A percentile compares a stretch with the other conserved stretches of the same genome.
phyloP scores from a whole-genome alignment of 306 rosid genomes.

The Malus sylvestris region DNA sequence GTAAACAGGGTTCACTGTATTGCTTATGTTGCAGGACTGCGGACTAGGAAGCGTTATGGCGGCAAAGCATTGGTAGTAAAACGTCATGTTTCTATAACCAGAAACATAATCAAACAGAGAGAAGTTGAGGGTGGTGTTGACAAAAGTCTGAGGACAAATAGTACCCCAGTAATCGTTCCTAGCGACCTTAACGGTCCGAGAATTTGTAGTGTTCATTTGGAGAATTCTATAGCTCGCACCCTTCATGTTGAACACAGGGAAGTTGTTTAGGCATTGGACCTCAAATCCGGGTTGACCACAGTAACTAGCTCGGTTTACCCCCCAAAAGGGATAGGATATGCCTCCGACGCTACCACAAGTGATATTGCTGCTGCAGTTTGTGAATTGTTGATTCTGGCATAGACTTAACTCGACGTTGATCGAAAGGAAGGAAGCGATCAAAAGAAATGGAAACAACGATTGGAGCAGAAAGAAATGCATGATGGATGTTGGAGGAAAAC shows the following conservation, averaged over 20 bases:
- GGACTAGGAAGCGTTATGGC: fast-evolving
- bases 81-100: background rate
- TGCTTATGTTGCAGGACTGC: background rate
- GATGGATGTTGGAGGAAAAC: background rate
- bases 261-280: background rate
- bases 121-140: background rate
- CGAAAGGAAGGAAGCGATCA: background rate
- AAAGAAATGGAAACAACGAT: background rate
- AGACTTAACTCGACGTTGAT: background rate
- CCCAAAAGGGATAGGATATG: background rate
- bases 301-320: background rate
- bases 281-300: background rate
- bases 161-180: background rate
- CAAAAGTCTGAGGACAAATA: background rate
- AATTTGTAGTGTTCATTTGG: too few species aligned
- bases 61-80: background rate
- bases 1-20: fast-evolving
- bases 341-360: background rate
- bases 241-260: background rate
- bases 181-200: background rate
- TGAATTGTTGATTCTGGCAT: background rate
- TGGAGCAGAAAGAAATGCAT: background rate
- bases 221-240: background rate
- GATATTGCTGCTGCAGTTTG: background rate
- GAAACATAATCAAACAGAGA: background rate